A percentile compares a stretch with the other conserved stretches of the same genome.
Conservation (phyloP, 331 rosid species). For the Erythrophleum ivorense region DNA sequence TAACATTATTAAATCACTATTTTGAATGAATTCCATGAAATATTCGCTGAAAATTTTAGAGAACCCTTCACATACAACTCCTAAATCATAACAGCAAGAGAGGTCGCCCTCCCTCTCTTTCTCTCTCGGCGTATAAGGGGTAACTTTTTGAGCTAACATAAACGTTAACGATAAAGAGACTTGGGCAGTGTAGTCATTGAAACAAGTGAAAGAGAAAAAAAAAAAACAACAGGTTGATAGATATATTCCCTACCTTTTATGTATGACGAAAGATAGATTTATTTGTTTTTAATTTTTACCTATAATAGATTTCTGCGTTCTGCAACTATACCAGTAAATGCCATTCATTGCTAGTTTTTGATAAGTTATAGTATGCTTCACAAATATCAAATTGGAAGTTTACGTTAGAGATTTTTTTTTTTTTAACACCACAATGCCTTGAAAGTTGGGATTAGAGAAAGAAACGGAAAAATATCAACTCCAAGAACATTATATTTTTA, state of each 20-base stretch:
- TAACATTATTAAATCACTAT: constrained; percentile 43
- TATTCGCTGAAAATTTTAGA: constrained; percentile 30
- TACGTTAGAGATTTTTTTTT: background rate
- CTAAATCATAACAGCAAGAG: background rate
- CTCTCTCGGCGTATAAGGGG: constrained; percentile 3
- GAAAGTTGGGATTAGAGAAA: too few relatives aligned
- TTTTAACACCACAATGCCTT: background rate
- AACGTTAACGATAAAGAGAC: background rate
- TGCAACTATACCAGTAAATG: background rate
- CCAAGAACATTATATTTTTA: background rate
- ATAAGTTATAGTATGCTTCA: background rate
- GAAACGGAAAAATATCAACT: background rate
- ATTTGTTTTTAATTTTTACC: background rate
- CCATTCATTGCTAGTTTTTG: background rate
- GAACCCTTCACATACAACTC: background rate
- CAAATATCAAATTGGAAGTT: background rate
- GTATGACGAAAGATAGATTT: constrained; percentile 24
- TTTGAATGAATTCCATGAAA: constrained; percentile 44
- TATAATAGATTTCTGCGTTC: background rate
- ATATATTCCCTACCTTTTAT: constrained; percentile 14
- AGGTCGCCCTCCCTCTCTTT: constrained; percentile 27
- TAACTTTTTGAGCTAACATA: constrained; percentile 24
- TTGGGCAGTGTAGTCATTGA: constrained; percentile 15
- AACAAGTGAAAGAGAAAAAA: constrained; percentile 28
- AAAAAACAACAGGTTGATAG: background rate